A percentile compares a stretch with the other conserved stretches of the same genome.
phyloP scores from a whole-genome alignment of 106 monocot genomes.

The Phalaenopsis aphrodite region DNA sequence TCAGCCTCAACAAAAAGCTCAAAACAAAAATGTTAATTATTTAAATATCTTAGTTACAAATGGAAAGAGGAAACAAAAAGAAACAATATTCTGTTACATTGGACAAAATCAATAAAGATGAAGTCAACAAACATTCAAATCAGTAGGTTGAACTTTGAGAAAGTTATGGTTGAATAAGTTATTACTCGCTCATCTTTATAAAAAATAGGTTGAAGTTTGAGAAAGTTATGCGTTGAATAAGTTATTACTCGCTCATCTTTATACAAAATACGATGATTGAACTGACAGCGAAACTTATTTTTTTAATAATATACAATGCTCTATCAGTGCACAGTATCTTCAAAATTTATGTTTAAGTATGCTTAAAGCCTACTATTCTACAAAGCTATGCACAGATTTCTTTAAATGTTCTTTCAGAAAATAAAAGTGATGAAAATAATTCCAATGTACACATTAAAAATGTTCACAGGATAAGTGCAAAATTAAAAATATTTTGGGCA shows the following conservation, averaged over 20 bases:
- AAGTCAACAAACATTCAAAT: background rate
- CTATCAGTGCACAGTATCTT: background rate
- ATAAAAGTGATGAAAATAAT: background rate
- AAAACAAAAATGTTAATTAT: too few species aligned
- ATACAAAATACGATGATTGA: background rate
- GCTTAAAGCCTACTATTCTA: background rate
- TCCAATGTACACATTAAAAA: background rate
- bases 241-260: background rate
- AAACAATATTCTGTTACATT: too few species aligned
- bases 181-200: background rate
- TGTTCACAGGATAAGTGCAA: background rate
- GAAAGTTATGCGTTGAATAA: background rate
- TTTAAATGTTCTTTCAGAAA: background rate
- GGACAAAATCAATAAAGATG: background rate
- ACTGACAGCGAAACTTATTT: background rate
- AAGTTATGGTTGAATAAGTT: background rate
- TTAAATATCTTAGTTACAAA: too few species aligned
- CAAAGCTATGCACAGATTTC: background rate
- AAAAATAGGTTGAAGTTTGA: background rate
- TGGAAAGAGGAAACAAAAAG: too few species aligned
- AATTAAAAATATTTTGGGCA: slow-evolving; percentile 7
- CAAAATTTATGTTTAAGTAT: background rate
- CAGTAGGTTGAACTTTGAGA: background rate
- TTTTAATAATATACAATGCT: background rate
- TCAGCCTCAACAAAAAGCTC: too few species aligned